These are phyloP conservation scores for Metschnikowia orientalis DNA, from an alignment of 805 yeast species.

Conservation along the genomic window DNA sequence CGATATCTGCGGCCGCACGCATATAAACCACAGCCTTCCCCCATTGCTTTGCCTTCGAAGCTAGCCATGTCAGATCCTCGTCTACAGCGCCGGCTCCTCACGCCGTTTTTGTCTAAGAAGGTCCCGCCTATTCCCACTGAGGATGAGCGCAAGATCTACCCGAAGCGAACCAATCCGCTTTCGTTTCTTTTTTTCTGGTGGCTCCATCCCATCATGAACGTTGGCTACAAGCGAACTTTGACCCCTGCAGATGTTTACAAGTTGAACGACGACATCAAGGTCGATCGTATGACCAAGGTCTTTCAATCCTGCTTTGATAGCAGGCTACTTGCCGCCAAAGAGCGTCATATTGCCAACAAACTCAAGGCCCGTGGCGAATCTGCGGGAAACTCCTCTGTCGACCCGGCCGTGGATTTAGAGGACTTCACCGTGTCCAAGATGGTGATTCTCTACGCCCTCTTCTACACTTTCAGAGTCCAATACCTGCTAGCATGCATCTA, in stretches of 20 bases:
- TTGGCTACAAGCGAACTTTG: slow-evolving; percentile 71
- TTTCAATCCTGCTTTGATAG: slow-evolving; percentile 16
- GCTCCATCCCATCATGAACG: slow-evolving; percentile 57
- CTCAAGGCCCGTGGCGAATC: slow-evolving; percentile 25
- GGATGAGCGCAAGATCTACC: slow-evolving; percentile 47
- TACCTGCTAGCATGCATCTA: slow-evolving; percentile 21
- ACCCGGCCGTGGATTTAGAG: slow-evolving; percentile 23
- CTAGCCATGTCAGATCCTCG: slow-evolving; percentile 11
- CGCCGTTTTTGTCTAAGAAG: slow-evolving; percentile 31
- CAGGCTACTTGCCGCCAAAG: slow-evolving; percentile 11
- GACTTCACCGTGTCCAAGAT: slow-evolving; percentile 29
- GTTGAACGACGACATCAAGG: slow-evolving; percentile 32
- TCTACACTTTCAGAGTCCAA: slow-evolving; percentile 29
- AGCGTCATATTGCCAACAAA: slow-evolving; percentile 22
- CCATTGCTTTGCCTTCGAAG: not conserved
- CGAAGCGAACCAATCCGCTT: slow-evolving; percentile 38
- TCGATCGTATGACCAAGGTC: slow-evolving; percentile 26
- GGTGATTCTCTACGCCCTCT: slow-evolving; percentile 22
- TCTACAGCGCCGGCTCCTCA: slow-evolving; percentile 32
- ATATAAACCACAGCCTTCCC: slow-evolving; percentile 1
- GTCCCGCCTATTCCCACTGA: slow-evolving; percentile 50
- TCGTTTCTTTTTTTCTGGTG: slow-evolving; percentile 57
- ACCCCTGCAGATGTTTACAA: slow-evolving; percentile 56
- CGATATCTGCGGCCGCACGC: slow-evolving; percentile 10
- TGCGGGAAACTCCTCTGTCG: slow-evolving; percentile 16